Evolutionary conservation across 768 basidiomycete genomes (phyloP), one percentile per base, ranked within the genome.

Genomic region (Macrolepiota albuminosa): DNA sequence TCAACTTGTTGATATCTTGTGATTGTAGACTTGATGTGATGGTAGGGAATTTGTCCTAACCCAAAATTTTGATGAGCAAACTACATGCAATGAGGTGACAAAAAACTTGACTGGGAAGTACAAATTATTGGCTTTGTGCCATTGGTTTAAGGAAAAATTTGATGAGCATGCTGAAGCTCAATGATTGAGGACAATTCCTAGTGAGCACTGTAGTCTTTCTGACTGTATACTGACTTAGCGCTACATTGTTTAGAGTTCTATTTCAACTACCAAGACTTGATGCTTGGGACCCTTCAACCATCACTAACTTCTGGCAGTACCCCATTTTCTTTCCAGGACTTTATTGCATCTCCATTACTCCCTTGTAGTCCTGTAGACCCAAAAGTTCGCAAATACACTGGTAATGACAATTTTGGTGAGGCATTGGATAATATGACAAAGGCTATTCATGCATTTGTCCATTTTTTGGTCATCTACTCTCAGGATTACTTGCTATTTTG

Each of bases 301-400:
- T 37, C 26, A 29, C 21, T 57, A 2, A 54, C 33, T 3, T 61
- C 64, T 1, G 34, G 58, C 10, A 52, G 58, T 49, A 60, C 39
- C 21, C 51, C 9, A 26, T 34, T 71, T 13, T 61, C 63, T 51
- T 59, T 63, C 49, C 16, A 11, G 6, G 37, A 60, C 24, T 72
- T 73, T 42, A 49, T 73, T 33, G 70, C 70, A 10, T 69, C 67
- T 6, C 71, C 60, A 0, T 56, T 73, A 0, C 65, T 73, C 11
- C 69, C 68, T 18, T 70, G 70, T 61, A 64, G 69, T 8, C 4
- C 9, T 7, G 26, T 66, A 51, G 67, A 72, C 60, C 54, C 29
- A 9, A 50, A 45, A 14, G 48, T 73, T 26, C 49, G 53, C 34
- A 73, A 72, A 61, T 73, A 68, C 49, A 72, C 71, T 21, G 69